Base-by-base conservation (phyloP, 768 basidiomycete genomes). In the Lactarius deliciosus region DNA sequence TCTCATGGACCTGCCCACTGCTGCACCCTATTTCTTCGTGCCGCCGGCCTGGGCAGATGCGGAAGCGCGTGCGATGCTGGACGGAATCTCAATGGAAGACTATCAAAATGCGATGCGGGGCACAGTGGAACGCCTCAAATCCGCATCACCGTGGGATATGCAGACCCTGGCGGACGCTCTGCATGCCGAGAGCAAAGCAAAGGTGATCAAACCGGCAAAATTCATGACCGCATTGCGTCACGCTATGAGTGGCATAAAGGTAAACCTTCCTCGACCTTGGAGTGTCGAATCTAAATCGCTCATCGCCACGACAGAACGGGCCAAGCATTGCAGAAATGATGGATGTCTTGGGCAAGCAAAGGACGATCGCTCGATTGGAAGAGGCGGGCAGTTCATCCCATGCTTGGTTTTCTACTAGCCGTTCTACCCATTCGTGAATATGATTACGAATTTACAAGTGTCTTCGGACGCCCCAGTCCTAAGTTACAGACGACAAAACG, bases 211-310 rank as follows among this genome's bases (percentile, higher is more conserved):
- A 60, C 76, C 76, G 54, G 88, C 83, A 60, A 70, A 78, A 25
- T 85, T 92, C 70, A 88, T 95, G 86, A 88, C 83, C 1, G 82
- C 85, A 0, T 75, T 96, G 60, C 78, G 96, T 61, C 85, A 91
- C 73, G 90, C 89, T 3, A 74, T 97, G 70, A 94, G 90, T 1
- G 95, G 88, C 2, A 85, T 86, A 79, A 94, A 91, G 85, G 95
- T 90, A 72, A 34, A 34, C 0, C 30, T 22, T 57, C n/a, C 55
- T 41, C 16, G n/a, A 25, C 5, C 20, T 18, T 43, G 11, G 20
- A 28, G 20, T 25, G 45, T 25, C 43, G 41, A 43, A 20, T 54
- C 53, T 64, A 50, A 65, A 55, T 18, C 15, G 45, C n/a, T 50
- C 18, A 16, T 7, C 6, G 8, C 41, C 41, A 18, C 41, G 20